These are phyloP conservation scores for Rubroboletus pulcherrimus DNA, from an alignment of 768 basidiomycete genomes.

Conservation along the genomic window DNA sequence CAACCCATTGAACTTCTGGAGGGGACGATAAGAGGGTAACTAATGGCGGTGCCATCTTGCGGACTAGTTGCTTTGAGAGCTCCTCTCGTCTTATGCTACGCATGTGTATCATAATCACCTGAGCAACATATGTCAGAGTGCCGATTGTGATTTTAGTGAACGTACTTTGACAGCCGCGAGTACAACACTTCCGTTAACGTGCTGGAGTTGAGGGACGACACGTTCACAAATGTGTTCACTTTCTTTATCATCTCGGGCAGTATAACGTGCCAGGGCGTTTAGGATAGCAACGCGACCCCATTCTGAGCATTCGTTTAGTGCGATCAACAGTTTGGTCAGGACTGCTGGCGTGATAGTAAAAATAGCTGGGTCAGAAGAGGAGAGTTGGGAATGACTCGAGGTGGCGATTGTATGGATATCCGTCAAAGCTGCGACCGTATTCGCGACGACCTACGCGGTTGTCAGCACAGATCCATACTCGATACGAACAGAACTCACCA, in stretches of 20 bases:
- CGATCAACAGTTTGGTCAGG: constrained; percentile 87
- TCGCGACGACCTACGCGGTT: constrained; percentile 83
- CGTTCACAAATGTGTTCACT: constrained; percentile 98
- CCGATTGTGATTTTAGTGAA: neutral
- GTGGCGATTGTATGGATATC: constrained; percentile 83
- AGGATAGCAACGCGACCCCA: constrained; percentile 97
- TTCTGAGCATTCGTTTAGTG: constrained; percentile 96
- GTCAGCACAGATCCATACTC: neutral
- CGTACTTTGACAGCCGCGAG: constrained; percentile 91
- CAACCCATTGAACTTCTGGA: constrained; percentile 98
- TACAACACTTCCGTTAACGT: constrained; percentile 93
- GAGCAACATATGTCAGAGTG: neutral
- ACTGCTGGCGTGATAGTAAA: constrained; percentile 83
- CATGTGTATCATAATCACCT: constrained; percentile 99
- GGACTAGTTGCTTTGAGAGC: constrained; percentile 75
- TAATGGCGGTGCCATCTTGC: constrained; percentile 96
- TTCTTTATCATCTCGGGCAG: constrained; percentile 84
- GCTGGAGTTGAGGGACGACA: constrained; percentile 97
- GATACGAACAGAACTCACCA: constrained; percentile 52
- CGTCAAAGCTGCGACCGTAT: constrained; percentile 87
- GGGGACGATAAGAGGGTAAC: constrained; percentile 96
- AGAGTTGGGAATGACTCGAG: constrained; percentile 45
- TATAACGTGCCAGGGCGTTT: constrained; percentile 81
- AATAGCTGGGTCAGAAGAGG: constrained; percentile 57
- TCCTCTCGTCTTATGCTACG: constrained; percentile 78